phyloP scores from a whole-genome alignment of 2,329 filamentous ascomycete species.

The Verticillium longisporum region DNA sequence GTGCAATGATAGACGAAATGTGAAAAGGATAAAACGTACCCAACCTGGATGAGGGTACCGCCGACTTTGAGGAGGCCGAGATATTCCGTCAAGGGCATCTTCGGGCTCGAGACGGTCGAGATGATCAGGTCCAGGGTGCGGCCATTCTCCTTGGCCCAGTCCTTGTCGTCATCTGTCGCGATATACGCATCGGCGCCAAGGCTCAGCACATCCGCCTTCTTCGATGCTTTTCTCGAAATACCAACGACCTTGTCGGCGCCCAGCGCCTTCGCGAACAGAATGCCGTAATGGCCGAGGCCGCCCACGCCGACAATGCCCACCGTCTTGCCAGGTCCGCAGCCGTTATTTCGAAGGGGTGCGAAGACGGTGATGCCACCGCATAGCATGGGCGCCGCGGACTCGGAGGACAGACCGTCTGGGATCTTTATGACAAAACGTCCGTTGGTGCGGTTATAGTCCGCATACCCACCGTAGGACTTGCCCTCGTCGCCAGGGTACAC shows the following conservation, averaged over 20 bases:
- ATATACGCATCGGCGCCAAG: slow-evolving; percentile 49
- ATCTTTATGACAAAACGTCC: slow-evolving; percentile 43
- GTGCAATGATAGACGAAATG: neutral
- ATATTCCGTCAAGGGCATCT: slow-evolving; percentile 49
- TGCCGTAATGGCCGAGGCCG: slow-evolving; percentile 61
- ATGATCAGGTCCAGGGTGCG: slow-evolving; percentile 51
- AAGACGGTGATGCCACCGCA: slow-evolving; percentile 66
- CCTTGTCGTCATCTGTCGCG: slow-evolving; percentile 37
- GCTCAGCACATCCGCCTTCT: slow-evolving; percentile 46
- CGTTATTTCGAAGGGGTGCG: slow-evolving; percentile 54
- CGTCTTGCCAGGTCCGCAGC: slow-evolving; percentile 58
- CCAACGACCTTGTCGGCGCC: slow-evolving; percentile 53
- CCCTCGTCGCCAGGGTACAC: slow-evolving; percentile 56
- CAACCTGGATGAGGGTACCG: slow-evolving; percentile 17
- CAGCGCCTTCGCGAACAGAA: slow-evolving; percentile 62
- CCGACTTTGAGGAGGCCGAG: slow-evolving; percentile 35
- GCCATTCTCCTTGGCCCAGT: slow-evolving; percentile 46
- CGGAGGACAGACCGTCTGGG: slow-evolving; percentile 30
- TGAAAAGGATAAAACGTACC: slow-evolving; percentile 3
- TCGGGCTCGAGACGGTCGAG: slow-evolving; percentile 41
- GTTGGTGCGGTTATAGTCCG: slow-evolving; percentile 23
- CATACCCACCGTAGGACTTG: slow-evolving; percentile 50
- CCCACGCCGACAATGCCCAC: slow-evolving; percentile 64
- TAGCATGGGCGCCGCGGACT: slow-evolving; percentile 54
- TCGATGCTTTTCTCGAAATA: slow-evolving; percentile 47